These are phyloP conservation scores for Aeschynomene evenia DNA, from an alignment of 306 rosid genomes.

Conservation along the genomic window DNA sequence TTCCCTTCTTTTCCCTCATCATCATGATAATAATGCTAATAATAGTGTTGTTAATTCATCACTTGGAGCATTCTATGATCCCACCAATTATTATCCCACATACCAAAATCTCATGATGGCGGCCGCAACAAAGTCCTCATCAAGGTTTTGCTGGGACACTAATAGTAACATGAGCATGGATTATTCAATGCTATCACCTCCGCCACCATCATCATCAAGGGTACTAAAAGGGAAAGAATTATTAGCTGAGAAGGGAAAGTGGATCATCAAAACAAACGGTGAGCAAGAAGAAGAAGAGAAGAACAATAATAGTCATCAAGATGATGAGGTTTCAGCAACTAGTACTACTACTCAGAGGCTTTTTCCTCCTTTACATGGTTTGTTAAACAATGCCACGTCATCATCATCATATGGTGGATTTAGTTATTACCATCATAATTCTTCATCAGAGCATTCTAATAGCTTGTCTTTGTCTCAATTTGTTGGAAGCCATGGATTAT, in stretches of 20 bases:
- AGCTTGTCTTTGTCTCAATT: constrained; percentile 59
- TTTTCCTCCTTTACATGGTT: constrained; percentile 47
- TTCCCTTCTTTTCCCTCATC: constrained; percentile 42
- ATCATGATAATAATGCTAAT: no score
- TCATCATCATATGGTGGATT: no score
- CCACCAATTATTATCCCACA: constrained; percentile 21
- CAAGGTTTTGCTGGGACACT: constrained; percentile 36
- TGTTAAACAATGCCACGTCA: constrained; percentile 44
- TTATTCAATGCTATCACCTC: no score
- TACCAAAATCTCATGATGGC: constrained; percentile 28
- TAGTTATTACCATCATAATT: no score
- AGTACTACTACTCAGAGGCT: constrained; percentile 67
- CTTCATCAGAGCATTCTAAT: constrained; percentile 51
- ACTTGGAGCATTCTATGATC: constrained; percentile 42
- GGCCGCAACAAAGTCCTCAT: constrained; percentile 8
- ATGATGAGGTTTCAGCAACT: constrained; percentile 33
- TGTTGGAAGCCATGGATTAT: constrained; percentile 58
- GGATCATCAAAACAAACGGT: constrained; percentile 44
- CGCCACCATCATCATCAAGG: not conserved
- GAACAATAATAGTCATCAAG: no score
- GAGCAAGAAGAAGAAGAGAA: constrained; percentile 22
- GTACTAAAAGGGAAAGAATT: constrained; percentile 26
- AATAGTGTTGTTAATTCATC: no score
- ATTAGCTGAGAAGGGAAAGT: constrained; percentile 45
- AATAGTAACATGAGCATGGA: no score